These are phyloP conservation scores for Collybia nuda DNA, from an alignment of 768 basidiomycete species.

Conservation along the genomic window DNA sequence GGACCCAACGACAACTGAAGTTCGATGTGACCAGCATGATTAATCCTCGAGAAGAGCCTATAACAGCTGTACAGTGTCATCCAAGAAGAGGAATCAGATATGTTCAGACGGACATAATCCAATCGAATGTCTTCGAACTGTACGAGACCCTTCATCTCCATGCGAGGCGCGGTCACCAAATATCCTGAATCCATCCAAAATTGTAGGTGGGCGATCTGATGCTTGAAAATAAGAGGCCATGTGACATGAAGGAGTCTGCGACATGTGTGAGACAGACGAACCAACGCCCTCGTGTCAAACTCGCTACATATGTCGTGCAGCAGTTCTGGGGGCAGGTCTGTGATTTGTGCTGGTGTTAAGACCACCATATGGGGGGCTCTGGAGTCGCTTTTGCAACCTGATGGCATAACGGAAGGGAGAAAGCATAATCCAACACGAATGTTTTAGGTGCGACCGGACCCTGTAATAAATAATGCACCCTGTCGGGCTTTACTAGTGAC, in stretches of 20 bases:
- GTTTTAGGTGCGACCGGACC: too few species aligned
- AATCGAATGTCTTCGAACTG: background rate
- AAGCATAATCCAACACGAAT: too few species aligned
- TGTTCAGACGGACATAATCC: background rate
- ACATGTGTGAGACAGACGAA: background rate
- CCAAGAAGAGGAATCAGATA: background rate
- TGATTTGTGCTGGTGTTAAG: background rate
- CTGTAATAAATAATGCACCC: too few species aligned
- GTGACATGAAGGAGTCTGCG: background rate
- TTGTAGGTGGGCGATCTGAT: constrained; percentile 6
- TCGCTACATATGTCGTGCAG: constrained; percentile 5
- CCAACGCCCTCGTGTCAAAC: constrained; percentile 3
- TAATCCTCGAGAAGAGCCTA: constrained; percentile 2
- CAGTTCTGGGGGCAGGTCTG: constrained; percentile 9
- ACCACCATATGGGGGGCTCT: too few species aligned
- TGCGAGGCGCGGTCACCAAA: constrained; percentile 1
- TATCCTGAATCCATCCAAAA: constrained; percentile 1
- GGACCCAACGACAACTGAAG: background rate
- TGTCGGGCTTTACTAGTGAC: too few species aligned
- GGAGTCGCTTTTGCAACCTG: too few species aligned
- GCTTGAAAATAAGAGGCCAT: background rate
- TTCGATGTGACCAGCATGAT: background rate
- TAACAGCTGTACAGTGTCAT: background rate
- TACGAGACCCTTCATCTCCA: constrained; percentile 2
- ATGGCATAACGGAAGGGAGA: too few species aligned